Conservation (phyloP, 768 basidiomycete genomes). For the Chlorophyllum brunneum region DNA sequence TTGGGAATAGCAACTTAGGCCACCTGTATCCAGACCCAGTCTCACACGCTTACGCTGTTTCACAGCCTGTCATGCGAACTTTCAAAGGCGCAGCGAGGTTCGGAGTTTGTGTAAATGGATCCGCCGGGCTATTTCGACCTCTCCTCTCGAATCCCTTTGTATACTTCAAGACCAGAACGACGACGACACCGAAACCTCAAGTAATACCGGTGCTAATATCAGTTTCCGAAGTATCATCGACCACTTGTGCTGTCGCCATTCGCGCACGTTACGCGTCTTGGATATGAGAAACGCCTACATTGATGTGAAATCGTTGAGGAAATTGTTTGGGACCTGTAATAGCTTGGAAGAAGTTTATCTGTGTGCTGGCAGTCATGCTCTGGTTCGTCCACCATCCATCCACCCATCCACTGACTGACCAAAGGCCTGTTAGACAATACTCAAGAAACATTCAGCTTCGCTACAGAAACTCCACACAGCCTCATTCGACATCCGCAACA, state of each 20-base stretch:
- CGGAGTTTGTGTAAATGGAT: constrained; percentile 38
- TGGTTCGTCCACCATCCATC: constrained; percentile 26
- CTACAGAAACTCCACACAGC: constrained; percentile 28
- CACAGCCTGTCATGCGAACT: constrained; percentile 19
- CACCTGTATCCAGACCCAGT: constrained; percentile 19
- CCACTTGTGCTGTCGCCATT: constrained; percentile 33
- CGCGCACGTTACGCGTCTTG: constrained; percentile 27
- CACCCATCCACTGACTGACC: neutral
- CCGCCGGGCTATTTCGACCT: constrained; percentile 28
- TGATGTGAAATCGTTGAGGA: constrained; percentile 20
- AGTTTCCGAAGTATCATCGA: constrained; percentile 34
- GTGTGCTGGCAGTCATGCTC: constrained; percentile 23
- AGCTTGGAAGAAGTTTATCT: constrained; percentile 33
- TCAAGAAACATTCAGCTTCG: constrained; percentile 18
- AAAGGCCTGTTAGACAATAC: constrained; percentile 20
- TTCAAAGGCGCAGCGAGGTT: constrained; percentile 21
- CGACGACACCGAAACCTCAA: neutral
- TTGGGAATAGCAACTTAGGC: constrained; percentile 38
- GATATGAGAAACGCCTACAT: constrained; percentile 30
- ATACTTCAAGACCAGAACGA: constrained; percentile 23
- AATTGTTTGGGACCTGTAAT: constrained; percentile 27
- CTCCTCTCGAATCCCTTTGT: constrained; percentile 30
- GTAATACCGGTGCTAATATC: constrained; percentile 12
- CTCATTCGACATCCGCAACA: constrained; percentile 29
- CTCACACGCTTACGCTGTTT: constrained; percentile 23